Percentiles rank a stretch among this genome's conserved stretches.
These are phyloP conservation scores for Cynanchum wilfordii DNA, from an alignment of 257 asterid genomes.

Conservation along the genomic window DNA sequence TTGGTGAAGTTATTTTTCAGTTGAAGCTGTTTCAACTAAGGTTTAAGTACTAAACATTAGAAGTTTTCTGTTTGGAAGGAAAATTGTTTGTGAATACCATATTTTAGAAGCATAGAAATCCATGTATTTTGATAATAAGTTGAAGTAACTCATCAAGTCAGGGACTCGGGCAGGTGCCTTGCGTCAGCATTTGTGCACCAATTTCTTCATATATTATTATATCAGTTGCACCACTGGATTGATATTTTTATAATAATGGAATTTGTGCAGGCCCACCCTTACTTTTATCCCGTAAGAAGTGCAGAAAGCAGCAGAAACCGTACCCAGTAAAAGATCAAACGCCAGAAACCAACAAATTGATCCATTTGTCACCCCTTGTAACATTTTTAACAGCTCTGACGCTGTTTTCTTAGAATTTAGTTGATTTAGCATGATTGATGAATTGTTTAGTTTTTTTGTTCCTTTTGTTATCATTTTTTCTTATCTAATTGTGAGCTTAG, in stretches of 20 bases:
- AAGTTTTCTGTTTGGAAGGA: not conserved
- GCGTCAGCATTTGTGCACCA: not conserved
- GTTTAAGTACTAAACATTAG: not conserved
- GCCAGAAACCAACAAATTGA: slow-evolving; percentile 9
- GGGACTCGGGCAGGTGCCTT: not conserved
- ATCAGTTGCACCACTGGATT: not conserved
- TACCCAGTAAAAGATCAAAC: slow-evolving; percentile 34
- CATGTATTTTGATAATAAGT: not conserved
- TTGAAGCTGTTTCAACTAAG: not conserved
- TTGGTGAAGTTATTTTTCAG: not conserved
- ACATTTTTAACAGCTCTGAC: slow-evolving; percentile 5
- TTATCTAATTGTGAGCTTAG: not conserved
- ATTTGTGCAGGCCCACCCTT: slow-evolving; percentile 77
- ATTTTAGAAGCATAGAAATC: not conserved
- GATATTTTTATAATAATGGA: not conserved
- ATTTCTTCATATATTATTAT: not conserved
- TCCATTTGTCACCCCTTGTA: not conserved
- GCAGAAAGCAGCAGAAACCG: slow-evolving; percentile 82
- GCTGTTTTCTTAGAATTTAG: slow-evolving; percentile 7
- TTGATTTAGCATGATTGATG: slow-evolving; percentile 10
- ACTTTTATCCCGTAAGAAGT: slow-evolving; percentile 70
- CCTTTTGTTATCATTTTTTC: no score
- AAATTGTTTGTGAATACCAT: not conserved
- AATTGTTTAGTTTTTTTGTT: not conserved
- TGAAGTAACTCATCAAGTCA: not conserved